These are phyloP conservation scores for Aspergillus bridgeri DNA, from an alignment of 495 filamentous ascomycete genomes.

Conservation along the genomic window DNA sequence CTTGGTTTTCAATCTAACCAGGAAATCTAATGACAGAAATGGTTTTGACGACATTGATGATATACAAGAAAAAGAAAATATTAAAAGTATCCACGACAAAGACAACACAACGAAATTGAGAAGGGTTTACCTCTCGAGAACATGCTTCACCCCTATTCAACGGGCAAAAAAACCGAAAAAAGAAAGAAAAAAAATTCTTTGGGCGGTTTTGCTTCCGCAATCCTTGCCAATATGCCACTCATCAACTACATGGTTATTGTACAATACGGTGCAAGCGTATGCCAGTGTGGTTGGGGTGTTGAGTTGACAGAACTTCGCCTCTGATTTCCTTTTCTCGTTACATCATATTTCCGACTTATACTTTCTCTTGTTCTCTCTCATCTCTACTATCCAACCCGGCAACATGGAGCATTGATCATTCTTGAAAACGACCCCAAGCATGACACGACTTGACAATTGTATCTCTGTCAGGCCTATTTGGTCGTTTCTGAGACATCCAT, in stretches of 20 bases:
- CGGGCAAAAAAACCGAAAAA: background rate
- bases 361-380: constrained; percentile 7
- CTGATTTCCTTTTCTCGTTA: constrained; percentile 1
- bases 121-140: background rate
- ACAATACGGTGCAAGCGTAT: background rate
- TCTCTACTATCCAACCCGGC: constrained; percentile 3
- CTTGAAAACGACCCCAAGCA: background rate
- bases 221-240: background rate
- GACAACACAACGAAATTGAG: constrained; percentile 1
- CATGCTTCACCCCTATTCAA: background rate
- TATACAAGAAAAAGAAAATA: constrained; percentile 12
- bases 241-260: background rate
- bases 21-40: constrained; percentile 36
- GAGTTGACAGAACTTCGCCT: constrained; percentile 5
- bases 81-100: constrained; percentile 1
- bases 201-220: background rate
- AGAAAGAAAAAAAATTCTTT: constrained; percentile 5
- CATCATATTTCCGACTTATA: constrained; percentile 1
- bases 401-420: background rate
- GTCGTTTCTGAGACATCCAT: background rate
- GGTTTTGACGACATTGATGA: constrained; percentile 42
- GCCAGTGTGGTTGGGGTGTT: background rate
- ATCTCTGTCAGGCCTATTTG: background rate
- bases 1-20: constrained; percentile 12
- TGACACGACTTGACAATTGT: background rate